phyloP scores from a whole-genome alignment of 257 asterid species.

The Anisodus tanguticus region DNA sequence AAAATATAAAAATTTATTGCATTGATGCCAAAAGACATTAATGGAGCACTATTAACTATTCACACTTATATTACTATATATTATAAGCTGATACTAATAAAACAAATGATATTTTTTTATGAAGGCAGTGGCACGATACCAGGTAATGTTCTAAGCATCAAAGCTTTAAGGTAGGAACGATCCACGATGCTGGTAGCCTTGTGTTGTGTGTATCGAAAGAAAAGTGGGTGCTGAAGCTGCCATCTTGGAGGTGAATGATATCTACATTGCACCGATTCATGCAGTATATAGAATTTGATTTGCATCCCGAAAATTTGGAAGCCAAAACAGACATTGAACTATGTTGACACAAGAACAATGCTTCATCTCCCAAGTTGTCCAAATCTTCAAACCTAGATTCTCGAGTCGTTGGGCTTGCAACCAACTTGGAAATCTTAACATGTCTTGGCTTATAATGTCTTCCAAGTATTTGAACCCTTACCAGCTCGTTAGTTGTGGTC shows the following conservation, averaged over 20 bases:
- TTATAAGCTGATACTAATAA: too few relatives aligned
- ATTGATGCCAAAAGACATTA: too few relatives aligned
- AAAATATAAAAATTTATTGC: too few relatives aligned
- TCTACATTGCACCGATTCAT: background rate
- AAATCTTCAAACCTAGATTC: background rate
- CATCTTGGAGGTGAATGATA: background rate
- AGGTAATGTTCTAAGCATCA: too few relatives aligned
- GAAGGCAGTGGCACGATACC: too few relatives aligned
- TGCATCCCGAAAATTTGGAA: background rate
- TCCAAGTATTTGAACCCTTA: too few relatives aligned
- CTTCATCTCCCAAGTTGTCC: background rate
- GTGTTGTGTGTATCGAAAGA: background rate
- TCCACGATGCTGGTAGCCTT: too few relatives aligned
- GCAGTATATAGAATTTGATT: background rate
- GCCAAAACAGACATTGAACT: background rate
- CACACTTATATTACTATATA: too few relatives aligned
- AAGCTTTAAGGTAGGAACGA: background rate
- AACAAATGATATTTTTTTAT: too few relatives aligned
- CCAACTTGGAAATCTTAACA: background rate
- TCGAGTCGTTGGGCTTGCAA: background rate
- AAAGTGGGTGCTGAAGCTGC: background rate
- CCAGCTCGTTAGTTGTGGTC: background rate
- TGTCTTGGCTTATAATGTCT: too few relatives aligned
- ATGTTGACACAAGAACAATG: background rate
- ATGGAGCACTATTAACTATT: too few relatives aligned